Evolutionary conservation across 805 yeast species (phyloP), one percentile per base, ranked within the genome.

Genomic region (Teunomyces gatunensis): DNA sequence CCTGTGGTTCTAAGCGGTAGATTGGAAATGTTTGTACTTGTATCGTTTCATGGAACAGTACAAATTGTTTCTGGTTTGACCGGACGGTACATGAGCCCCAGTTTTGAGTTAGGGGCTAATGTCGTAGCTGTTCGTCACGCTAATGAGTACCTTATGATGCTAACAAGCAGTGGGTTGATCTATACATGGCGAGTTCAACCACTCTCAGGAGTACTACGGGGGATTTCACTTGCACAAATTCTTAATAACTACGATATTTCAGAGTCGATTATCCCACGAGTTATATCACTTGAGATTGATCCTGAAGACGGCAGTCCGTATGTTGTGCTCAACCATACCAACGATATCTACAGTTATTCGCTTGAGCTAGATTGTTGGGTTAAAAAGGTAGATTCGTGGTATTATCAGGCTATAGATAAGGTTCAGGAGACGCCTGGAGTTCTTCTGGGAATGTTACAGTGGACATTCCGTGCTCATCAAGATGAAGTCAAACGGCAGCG

Each of bases 21-120:
- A 20, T 67, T 71, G 7, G 54, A 58, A 12, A 81, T 69, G 55
- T 78, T 84, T 71, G 77, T 77, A 9, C 59, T 82, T 18, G 73
- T 84, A 0, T 81, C 88, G 0, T 83, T 83, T 41, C 69, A 75
- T 27, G 90, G 90, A 0, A 63, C 80, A 0, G 54, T 84, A 11
- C 74, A 77, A 50, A 52, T 81, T 0, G 54, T 76, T 6, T 62
- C 77, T 1, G 68, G 77, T 0, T 61, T 64, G 5, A 54, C 73
- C 5, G 87, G 87, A 0, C 58, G 75, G 20, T 67, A 68, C 25
- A 51, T 74, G 1, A 57, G 69, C 42, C 83, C 87, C 2, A 61
- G 73, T 9, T 58, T 82, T 9, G 85, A 81, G 55, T 46, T 83
- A 3, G 87, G 87, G 0, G 64, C 64, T 11, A 72, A 73, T 44